Conservation (phyloP, 805 yeast genomes). For the Wickerhamomyces bovis region DNA sequence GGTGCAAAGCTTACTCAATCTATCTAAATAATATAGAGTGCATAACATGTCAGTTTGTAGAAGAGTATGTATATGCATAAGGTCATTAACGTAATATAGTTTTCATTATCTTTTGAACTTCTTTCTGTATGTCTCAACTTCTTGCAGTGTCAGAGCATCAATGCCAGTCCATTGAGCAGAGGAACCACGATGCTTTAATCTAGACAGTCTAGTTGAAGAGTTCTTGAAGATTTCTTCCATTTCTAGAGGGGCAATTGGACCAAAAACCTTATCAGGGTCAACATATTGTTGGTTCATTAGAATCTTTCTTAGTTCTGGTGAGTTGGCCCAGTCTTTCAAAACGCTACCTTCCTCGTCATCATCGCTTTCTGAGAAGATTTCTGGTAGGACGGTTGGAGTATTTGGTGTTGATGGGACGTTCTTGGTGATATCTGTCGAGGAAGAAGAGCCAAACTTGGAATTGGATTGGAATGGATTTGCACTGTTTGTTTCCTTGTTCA, state of each 20-base stretch:
- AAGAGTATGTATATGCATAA: neutral
- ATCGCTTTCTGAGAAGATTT: slow-evolving; percentile 46
- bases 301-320: slow-evolving; percentile 46
- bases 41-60: neutral
- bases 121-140: slow-evolving; percentile 40
- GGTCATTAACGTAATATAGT: neutral
- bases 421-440: neutral
- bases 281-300: slow-evolving; percentile 42
- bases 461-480: slow-evolving; percentile 11
- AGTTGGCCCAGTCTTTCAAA: slow-evolving; percentile 55
- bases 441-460: neutral
- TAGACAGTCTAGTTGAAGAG: slow-evolving; percentile 36
- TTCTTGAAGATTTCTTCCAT: slow-evolving; percentile 61
- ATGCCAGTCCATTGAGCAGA: slow-evolving; percentile 40
- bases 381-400: slow-evolving; percentile 31
- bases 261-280: slow-evolving; percentile 68
- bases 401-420: slow-evolving; percentile 17
- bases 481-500: slow-evolving; percentile 13
- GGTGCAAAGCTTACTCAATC: neutral
- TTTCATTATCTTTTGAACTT: slow-evolving; percentile 16
- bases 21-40: neutral
- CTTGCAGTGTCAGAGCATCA: slow-evolving; percentile 40
- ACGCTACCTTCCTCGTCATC: slow-evolving; percentile 44
- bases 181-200: slow-evolving; percentile 49
- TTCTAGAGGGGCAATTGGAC: slow-evolving; percentile 62